These are phyloP conservation scores for Calycina herbarum DNA, from an alignment of 2,329 filamentous ascomycete species.

Conservation along the genomic window DNA sequence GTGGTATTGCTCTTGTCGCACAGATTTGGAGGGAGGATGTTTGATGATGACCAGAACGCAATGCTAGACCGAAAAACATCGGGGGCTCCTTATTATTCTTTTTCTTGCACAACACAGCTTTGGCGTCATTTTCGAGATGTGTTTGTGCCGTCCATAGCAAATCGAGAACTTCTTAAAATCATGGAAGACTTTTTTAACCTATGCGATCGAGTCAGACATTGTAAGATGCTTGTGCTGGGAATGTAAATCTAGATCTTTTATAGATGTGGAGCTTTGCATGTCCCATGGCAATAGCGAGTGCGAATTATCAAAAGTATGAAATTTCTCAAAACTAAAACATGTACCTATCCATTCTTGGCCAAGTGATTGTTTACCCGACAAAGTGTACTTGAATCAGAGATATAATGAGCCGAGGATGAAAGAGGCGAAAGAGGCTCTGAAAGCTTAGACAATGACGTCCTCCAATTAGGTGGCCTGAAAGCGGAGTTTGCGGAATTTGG, in stretches of 20 bases:
- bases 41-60: constrained; percentile 22
- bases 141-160: constrained; percentile 10
- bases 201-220: too few species aligned
- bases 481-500: neutral
- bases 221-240: too few species aligned
- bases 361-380: too few species aligned
- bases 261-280: neutral
- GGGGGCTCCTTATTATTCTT: constrained; percentile 7
- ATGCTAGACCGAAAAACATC: constrained; percentile 18
- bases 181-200: neutral
- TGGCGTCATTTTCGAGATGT: constrained; percentile 10
- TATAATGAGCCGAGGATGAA: neutral
- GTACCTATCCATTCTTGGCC: too few species aligned
- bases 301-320: neutral
- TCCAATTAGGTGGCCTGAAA: neutral
- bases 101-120: constrained; percentile 8
- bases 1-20: constrained; percentile 6
- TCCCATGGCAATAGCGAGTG: neutral
- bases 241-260: neutral
- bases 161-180: neutral
- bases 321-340: neutral
- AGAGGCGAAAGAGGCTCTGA: constrained; percentile 13
- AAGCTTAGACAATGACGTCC: constrained; percentile 20
- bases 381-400: too few species aligned
- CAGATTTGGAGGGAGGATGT: constrained; percentile 18